phyloP scores from a whole-genome alignment of 495 filamentous ascomycete genomes.

The Pyrenula aspistea region DNA sequence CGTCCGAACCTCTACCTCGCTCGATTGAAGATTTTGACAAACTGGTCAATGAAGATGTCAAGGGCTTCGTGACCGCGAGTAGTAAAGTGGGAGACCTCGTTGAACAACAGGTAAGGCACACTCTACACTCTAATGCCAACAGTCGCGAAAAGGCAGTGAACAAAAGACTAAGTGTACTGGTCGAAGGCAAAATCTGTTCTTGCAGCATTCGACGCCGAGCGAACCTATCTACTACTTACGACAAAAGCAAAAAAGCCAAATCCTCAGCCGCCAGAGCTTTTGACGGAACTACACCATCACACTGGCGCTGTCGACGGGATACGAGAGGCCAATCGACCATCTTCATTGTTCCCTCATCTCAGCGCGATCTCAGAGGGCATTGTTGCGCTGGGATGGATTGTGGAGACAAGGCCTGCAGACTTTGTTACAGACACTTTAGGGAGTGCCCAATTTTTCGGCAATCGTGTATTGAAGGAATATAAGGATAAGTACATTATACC shows the following conservation, averaged over 20 bases:
- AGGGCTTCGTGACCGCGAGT: slow-evolving; percentile 67
- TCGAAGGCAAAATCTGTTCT: slow-evolving; percentile 45
- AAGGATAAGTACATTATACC: slow-evolving; percentile 71
- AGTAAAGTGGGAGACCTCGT: slow-evolving; percentile 64
- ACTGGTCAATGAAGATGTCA: slow-evolving; percentile 63
- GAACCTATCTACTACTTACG: slow-evolving; percentile 76
- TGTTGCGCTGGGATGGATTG: slow-evolving; percentile 73
- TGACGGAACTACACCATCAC: slow-evolving; percentile 71
- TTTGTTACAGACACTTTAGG: slow-evolving; percentile 68
- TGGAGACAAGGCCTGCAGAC: slow-evolving; percentile 66
- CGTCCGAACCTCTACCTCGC: slow-evolving; percentile 53
- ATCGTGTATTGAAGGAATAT: slow-evolving; percentile 75
- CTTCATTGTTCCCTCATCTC: slow-evolving; percentile 62
- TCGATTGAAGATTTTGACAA: slow-evolving; percentile 76
- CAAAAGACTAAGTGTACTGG: neutral
- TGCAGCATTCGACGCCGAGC: slow-evolving; percentile 66
- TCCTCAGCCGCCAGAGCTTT: slow-evolving; percentile 52
- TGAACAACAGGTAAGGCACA: slow-evolving; percentile 56
- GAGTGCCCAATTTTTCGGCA: slow-evolving; percentile 80
- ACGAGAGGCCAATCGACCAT: slow-evolving; percentile 62
- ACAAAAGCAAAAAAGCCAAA: slow-evolving; percentile 90
- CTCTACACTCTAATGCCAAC: neutral
- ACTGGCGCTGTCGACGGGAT: slow-evolving; percentile 66
- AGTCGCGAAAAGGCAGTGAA: slow-evolving; percentile 2
- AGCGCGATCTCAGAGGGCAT: slow-evolving; percentile 84